Conservation (phyloP, 1,284 basidiomycete genomes). For the Ganoderma sinense region DNA sequence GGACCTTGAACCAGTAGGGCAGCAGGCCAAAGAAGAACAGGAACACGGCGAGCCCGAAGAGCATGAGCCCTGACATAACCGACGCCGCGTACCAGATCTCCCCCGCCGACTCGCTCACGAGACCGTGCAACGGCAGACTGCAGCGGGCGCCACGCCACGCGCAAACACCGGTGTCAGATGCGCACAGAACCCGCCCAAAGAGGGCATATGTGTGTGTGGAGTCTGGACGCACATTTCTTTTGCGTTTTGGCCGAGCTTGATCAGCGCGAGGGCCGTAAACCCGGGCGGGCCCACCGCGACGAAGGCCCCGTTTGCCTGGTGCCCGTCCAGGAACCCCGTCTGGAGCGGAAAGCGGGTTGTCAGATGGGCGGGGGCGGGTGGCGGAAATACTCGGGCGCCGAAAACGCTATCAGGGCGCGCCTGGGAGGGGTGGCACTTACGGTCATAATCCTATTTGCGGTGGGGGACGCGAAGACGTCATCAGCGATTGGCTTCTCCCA, state of each 20-base stretch:
- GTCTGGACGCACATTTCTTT: slow-evolving; percentile 45
- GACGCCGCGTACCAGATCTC: slow-evolving; percentile 56
- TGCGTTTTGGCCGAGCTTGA: slow-evolving; percentile 52
- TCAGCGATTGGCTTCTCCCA: not conserved
- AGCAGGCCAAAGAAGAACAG: slow-evolving; percentile 53
- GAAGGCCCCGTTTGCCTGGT: slow-evolving; percentile 59
- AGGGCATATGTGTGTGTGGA: not conserved
- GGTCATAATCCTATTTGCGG: slow-evolving; percentile 48
- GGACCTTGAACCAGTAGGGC: slow-evolving; percentile 58
- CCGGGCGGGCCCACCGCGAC: slow-evolving; percentile 57
- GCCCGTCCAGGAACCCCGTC: slow-evolving; percentile 59
- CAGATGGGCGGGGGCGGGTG: not conserved
- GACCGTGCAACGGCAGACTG: slow-evolving; percentile 47
- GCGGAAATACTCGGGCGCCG: slow-evolving; percentile 4
- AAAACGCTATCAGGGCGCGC: slow-evolving; percentile 2
- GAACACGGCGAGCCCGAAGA: slow-evolving; percentile 57
- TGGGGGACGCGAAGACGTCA: slow-evolving; percentile 18
- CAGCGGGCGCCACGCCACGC: slow-evolving; percentile 13
- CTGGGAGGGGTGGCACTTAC: slow-evolving; percentile 35
- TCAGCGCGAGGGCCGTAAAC: slow-evolving; percentile 55
- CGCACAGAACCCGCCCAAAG: slow-evolving; percentile 2
- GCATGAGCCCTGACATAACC: slow-evolving; percentile 48
- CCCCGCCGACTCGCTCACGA: slow-evolving; percentile 51
- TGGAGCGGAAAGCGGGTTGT: slow-evolving; percentile 25
- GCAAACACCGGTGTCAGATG: slow-evolving; percentile 13